Evolutionary conservation across 148 eudicot species (phyloP).

Genomic region (Dianthus caryophyllus): DNA sequence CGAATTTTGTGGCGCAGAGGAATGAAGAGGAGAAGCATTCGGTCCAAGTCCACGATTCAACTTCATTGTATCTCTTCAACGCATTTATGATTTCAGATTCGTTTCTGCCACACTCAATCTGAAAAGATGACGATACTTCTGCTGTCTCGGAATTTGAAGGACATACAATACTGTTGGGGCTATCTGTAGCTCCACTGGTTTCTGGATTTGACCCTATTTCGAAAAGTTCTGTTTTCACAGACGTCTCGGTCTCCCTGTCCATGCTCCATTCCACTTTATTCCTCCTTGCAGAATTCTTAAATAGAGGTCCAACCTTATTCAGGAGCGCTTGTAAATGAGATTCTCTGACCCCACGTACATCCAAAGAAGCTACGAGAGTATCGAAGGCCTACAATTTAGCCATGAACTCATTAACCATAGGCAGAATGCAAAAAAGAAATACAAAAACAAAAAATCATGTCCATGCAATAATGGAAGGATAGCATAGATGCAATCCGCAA

Average conservation of each 20-base stretch:
- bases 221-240: conserved; percentile 37
- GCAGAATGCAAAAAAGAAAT: neutral
- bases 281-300: conserved; percentile 50
- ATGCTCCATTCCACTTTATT: conserved; percentile 21
- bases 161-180: conserved; percentile 35
- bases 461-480: too few relatives aligned
- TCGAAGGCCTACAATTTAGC: conserved; percentile 60
- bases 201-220: conserved; percentile 30
- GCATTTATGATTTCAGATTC: conserved; percentile 40
- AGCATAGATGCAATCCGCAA: too few relatives aligned
- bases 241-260: conserved; percentile 13
- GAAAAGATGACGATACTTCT: conserved; percentile 47
- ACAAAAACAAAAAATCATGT: neutral
- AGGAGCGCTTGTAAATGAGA: conserved; percentile 66
- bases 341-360: conserved; percentile 76
- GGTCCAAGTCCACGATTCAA: conserved; percentile 76
- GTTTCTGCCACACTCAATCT: conserved; percentile 46
- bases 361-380: conserved; percentile 66
- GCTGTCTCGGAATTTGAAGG: conserved; percentile 31
- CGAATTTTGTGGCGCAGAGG: conserved; percentile 51
- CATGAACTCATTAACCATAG: neutral
- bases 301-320: conserved; percentile 54
- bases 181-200: conserved; percentile 29
- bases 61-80: conserved; percentile 47
- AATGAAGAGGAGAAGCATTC: conserved; percentile 48